Evolutionary conservation across 352 stramenopile genomes (phyloP).

Genomic region (Pythium dissimile): DNA sequence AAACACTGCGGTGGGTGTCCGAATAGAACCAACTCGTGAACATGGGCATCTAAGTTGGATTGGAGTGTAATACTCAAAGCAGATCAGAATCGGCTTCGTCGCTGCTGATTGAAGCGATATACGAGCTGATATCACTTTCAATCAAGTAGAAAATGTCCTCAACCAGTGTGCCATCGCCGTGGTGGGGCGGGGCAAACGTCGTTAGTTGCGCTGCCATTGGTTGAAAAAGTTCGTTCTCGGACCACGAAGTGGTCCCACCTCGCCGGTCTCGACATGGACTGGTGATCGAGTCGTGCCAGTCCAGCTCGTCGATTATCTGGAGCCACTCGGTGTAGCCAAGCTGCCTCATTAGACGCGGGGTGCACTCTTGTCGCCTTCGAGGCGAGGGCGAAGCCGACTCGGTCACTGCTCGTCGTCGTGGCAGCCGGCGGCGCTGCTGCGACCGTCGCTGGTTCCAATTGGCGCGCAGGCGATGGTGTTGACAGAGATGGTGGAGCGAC

Average conservation of each 20-base stretch:
- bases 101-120: neutral
- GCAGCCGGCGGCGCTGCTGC: conserved; percentile 27
- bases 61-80: too few species aligned
- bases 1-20: too few species aligned
- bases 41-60: too few species aligned
- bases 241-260: neutral
- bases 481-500: conserved; percentile 41
- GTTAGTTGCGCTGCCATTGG: neutral
- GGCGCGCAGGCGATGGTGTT: conserved; percentile 41
- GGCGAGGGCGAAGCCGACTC: too few species aligned
- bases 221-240: neutral
- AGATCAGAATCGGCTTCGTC: neutral
- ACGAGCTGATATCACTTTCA: neutral
- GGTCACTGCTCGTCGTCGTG: too few species aligned
- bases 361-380: too few species aligned
- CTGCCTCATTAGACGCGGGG: neutral
- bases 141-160: neutral
- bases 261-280: neutral
- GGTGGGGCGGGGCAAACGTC: neutral
- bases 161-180: too few species aligned
- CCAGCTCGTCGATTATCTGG: neutral
- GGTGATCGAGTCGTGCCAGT: neutral
- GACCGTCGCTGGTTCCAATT: conserved; percentile 45
- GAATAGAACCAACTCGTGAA: too few species aligned
- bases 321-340: neutral